Percentiles rank a stretch among this genome's conserved stretches.
phyloP scores from a whole-genome alignment of 2,329 filamentous ascomycete genomes.

The Alternaria panax region DNA sequence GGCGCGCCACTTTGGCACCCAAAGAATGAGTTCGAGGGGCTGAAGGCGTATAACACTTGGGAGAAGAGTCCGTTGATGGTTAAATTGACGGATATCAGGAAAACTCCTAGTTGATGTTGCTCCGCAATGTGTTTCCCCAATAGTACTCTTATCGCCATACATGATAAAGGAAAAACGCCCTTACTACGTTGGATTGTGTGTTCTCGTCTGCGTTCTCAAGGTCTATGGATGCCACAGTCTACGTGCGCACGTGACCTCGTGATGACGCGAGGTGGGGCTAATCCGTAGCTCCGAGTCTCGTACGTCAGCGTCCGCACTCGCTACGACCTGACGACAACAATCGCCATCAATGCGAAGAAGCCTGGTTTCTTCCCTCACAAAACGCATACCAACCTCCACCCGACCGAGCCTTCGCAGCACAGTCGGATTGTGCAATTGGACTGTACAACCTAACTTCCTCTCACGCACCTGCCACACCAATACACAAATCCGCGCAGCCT shows the following conservation, averaged over 20 bases:
- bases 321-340: background rate
- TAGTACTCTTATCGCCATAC: background rate
- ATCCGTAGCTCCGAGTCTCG: constrained; percentile 14
- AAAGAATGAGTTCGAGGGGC: constrained; percentile 35
- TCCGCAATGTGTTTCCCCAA: background rate
- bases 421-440: background rate
- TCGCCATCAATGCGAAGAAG: constrained; percentile 4
- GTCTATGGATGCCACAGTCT: too few relatives aligned
- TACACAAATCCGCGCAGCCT: constrained; percentile 26
- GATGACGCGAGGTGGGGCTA: constrained; percentile 23
- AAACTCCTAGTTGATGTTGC: constrained; percentile 14
- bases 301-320: constrained; percentile 15
- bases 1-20: constrained; percentile 39
- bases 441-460: background rate
- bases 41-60: constrained; percentile 45
- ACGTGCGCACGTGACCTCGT: constrained; percentile 10
- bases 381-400: background rate
- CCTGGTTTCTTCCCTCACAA: background rate
- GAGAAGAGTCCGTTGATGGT: constrained; percentile 46
- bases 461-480: constrained; percentile 24
- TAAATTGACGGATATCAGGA: constrained; percentile 40
- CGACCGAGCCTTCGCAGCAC: background rate
- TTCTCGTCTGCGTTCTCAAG: background rate
- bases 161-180: background rate
- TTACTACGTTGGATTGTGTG: background rate